Conservation (phyloP, 805 yeast genomes). For the Zygotorulaspora sp. region DNA sequence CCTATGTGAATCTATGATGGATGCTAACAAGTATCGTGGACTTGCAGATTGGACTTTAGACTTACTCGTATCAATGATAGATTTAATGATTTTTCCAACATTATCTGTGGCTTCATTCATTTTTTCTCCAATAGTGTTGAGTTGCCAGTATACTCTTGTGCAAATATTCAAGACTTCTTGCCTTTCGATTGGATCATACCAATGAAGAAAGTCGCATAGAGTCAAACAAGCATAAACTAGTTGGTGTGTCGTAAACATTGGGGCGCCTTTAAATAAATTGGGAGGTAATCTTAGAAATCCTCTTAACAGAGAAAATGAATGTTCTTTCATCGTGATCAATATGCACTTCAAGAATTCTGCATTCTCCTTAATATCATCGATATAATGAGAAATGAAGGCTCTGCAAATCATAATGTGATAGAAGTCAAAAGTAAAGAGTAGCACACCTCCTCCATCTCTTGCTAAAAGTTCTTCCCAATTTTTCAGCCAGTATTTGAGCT, state of each 20-base stretch:
- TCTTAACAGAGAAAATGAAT: slow-evolving; percentile 43
- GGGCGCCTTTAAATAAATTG: slow-evolving; percentile 50
- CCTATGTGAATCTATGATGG: background rate
- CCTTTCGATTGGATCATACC: slow-evolving; percentile 39
- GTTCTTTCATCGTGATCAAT: slow-evolving; percentile 41
- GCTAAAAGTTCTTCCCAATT: slow-evolving; percentile 44
- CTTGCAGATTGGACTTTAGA: slow-evolving; percentile 20
- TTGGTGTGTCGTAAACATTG: slow-evolving; percentile 48
- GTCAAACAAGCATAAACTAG: slow-evolving; percentile 53
- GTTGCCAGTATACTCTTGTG: slow-evolving; percentile 53
- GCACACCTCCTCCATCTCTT: slow-evolving; percentile 46
- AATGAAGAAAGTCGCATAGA: slow-evolving; percentile 44
- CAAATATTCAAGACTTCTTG: slow-evolving; percentile 44
- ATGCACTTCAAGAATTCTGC: slow-evolving; percentile 30
- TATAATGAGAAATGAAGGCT: slow-evolving; percentile 32
- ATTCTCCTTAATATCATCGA: slow-evolving; percentile 22
- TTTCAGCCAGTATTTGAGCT: slow-evolving; percentile 43
- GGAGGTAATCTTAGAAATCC: slow-evolving; percentile 44
- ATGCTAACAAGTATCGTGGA: slow-evolving; percentile 5
- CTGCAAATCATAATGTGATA: slow-evolving; percentile 43
- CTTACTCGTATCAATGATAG: slow-evolving; percentile 45
- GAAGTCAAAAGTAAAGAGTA: slow-evolving; percentile 46
- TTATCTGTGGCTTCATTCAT: slow-evolving; percentile 57
- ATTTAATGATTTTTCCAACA: slow-evolving; percentile 51
- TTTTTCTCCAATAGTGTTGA: slow-evolving; percentile 52